phyloP scores from a whole-genome alignment of 805 yeast species.

The Schwanniomyces polymorphus region DNA sequence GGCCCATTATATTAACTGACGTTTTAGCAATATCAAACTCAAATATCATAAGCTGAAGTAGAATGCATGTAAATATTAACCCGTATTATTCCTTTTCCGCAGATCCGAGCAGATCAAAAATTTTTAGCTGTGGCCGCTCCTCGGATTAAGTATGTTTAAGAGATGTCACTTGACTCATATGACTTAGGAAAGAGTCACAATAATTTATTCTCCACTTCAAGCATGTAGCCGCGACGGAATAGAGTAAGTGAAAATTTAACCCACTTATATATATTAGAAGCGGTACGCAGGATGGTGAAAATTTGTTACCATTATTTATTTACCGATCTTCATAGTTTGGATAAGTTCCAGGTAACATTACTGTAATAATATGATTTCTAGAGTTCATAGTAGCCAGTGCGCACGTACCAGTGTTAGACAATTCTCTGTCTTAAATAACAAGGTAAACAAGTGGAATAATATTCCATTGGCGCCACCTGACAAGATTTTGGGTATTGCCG shows the following conservation, averaged over 20 bases:
- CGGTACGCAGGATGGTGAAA: not conserved
- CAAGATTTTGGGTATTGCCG: conserved; percentile 79
- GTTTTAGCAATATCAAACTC: no score
- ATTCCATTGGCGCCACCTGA: conserved; percentile 72
- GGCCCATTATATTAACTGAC: not conserved
- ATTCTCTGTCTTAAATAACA: conserved; percentile 9
- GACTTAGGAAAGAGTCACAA: not conserved
- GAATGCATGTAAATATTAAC: not conserved
- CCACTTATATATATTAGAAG: not conserved
- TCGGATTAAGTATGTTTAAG: not conserved
- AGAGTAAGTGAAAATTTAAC: conserved; percentile 1
- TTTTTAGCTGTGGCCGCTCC: not conserved
- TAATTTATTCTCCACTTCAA: not conserved
- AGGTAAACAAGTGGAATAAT: conserved; percentile 25
- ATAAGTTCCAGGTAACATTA: not conserved
- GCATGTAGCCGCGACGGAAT: conserved; percentile 1
- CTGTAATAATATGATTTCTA: conserved; percentile 5
- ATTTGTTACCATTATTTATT: not conserved
- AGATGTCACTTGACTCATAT: conserved; percentile 1
- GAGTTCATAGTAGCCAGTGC: conserved; percentile 4
- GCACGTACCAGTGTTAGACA: conserved; percentile 4
- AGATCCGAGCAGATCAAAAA: not conserved
- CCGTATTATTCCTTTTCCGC: conserved; percentile 1
- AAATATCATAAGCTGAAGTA: no score
- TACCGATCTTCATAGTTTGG: not conserved